phyloP scores from a whole-genome alignment of 78 protist genomes.

The Dictyostelium capitatum region DNA sequence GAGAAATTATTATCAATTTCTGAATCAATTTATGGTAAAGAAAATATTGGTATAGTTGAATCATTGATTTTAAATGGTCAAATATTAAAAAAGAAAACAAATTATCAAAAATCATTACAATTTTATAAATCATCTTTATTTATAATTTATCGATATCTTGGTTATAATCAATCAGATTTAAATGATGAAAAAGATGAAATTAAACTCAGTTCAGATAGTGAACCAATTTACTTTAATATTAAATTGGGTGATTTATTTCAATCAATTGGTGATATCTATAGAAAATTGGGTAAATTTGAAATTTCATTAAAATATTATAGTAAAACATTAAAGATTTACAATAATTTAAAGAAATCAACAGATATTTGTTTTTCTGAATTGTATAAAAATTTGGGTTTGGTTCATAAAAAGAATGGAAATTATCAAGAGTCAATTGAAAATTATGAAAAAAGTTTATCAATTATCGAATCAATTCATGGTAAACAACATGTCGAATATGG shows the following conservation, averaged over 20 bases:
- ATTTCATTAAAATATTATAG: conserved; percentile 17
- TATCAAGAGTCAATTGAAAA: conserved; percentile 11
- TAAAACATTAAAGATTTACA: conserved; percentile 2
- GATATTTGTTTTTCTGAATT: conserved; percentile 28
- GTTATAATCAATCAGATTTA: conserved; percentile 25
- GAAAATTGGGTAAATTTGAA: conserved; percentile 41
- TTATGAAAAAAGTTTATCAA: conserved; percentile 24
- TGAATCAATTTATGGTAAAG: conserved; percentile 40
- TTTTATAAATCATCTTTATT: conserved; percentile 7
- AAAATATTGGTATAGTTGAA: conserved; percentile 53
- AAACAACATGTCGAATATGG: conserved; percentile 58
- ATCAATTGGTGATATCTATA: conserved; percentile 52
- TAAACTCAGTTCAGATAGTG: not conserved
- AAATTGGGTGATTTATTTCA: conserved; percentile 31
- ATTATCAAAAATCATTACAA: conserved; percentile 28
- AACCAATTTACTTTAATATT: conserved; percentile 6
- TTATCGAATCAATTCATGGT: not conserved
- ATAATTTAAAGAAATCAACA: not conserved
- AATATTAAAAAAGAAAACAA: conserved; percentile 32
- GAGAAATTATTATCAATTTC: conserved; percentile 37
- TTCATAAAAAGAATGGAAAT: conserved; percentile 42
- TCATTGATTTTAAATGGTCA: conserved; percentile 33
- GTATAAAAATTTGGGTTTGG: conserved; percentile 48
- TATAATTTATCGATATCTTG: conserved; percentile 10
- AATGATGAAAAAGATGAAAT: not conserved